Percentiles rank a stretch among this genome's conserved stretches.
Conservation (phyloP, 768 basidiomycete genomes). For the Tulasnella sp. region DNA sequence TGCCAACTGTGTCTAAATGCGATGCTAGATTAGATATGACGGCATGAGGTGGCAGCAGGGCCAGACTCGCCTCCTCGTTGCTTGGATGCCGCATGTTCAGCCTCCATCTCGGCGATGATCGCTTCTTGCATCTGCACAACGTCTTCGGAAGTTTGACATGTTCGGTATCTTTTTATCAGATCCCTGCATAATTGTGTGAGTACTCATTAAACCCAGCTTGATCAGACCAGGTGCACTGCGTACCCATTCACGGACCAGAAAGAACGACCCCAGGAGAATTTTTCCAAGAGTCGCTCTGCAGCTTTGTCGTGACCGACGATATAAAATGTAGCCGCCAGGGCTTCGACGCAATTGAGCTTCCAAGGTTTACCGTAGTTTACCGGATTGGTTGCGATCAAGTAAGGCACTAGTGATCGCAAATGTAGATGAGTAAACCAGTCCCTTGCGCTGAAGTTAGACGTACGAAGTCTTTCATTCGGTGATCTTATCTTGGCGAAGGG, state of each 20-base stretch:
- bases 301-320: constrained; percentile 77
- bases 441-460: constrained; percentile 25
- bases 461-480: constrained; percentile 82
- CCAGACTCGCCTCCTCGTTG: background rate
- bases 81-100: constrained; percentile 20
- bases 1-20: background rate
- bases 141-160: constrained; percentile 51
- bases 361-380: constrained; percentile 98
- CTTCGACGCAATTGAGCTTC: constrained; percentile 90
- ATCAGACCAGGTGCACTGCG: constrained; percentile 17
- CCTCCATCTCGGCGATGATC: constrained; percentile 59
- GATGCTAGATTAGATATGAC: background rate
- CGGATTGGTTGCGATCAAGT: constrained; percentile 89
- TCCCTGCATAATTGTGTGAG: constrained; percentile 27
- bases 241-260: constrained; percentile 82
- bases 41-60: background rate
- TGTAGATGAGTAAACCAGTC: background rate
- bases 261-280: constrained; percentile 85
- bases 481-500: constrained; percentile 90
- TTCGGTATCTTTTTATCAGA: constrained; percentile 65
- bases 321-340: constrained; percentile 89
- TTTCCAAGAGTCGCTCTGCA: constrained; percentile 63
- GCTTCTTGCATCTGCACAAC: constrained; percentile 49
- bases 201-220: background rate
- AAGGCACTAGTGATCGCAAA: constrained; percentile 55